These are phyloP conservation scores for Arabidopsis hybrid DNA, from an alignment of 441 rosid genomes.

Conservation along the genomic window DNA sequence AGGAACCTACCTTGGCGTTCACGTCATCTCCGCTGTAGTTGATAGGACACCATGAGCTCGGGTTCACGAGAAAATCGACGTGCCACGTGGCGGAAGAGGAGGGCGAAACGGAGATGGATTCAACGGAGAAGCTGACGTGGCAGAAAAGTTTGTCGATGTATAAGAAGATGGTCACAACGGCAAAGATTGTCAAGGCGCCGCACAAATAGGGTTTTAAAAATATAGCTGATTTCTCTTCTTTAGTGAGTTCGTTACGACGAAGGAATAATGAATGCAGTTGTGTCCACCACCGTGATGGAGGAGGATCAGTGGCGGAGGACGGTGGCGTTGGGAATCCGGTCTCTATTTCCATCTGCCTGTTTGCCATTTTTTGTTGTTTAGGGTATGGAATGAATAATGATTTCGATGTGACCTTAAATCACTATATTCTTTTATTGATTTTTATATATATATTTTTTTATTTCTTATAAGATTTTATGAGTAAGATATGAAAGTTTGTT, in stretches of 20 bases:
- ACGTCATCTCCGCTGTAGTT: constrained; percentile 3
- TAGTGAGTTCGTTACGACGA: background rate
- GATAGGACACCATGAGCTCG: constrained; percentile 5
- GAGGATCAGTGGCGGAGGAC: constrained; percentile 13
- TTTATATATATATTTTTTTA: background rate
- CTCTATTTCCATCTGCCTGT: background rate
- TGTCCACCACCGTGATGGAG: constrained; percentile 14
- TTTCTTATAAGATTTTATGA: background rate
- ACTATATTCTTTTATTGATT: background rate
- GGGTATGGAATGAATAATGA: background rate
- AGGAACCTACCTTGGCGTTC: constrained; percentile 9
- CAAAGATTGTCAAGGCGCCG: rapidly evolving
- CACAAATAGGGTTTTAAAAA: rapidly evolving
- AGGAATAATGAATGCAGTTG: constrained; percentile 8
- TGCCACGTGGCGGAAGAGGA: constrained; percentile 11
- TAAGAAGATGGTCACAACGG: rapidly evolving
- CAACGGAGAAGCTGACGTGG: constrained; percentile 28
- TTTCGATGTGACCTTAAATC: background rate
- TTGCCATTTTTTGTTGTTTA: background rate
- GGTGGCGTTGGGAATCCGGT: background rate
- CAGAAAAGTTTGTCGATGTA: background rate
- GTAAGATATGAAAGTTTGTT: background rate
- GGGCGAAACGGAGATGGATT: constrained; percentile 9
- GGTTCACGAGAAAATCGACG: constrained; percentile 17
- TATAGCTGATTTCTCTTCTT: background rate